Conservation (phyloP, 1,284 basidiomycete species). For the Earliella scabrosa region DNA sequence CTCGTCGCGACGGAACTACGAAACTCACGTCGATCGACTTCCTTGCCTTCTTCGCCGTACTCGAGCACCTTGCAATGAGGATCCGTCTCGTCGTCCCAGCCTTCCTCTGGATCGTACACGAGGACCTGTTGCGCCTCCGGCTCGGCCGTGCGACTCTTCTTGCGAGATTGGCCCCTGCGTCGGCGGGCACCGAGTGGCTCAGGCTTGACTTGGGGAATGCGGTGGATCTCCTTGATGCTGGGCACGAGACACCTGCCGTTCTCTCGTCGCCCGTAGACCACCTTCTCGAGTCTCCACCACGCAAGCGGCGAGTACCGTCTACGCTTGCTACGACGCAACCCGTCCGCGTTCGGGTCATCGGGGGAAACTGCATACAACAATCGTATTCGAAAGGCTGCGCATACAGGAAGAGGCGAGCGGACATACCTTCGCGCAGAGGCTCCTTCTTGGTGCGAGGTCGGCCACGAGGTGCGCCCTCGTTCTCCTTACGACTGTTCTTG, state of each 20-base stretch:
- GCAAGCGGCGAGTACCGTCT: conserved; percentile 80
- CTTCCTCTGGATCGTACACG: conserved; percentile 70
- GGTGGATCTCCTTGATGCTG: conserved; percentile 82
- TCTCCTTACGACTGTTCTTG: conserved; percentile 32
- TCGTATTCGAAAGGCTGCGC: not conserved
- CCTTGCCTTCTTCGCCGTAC: conserved; percentile 57
- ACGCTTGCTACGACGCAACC: conserved; percentile 78
- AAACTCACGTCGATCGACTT: conserved; percentile 72
- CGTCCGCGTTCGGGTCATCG: conserved; percentile 42
- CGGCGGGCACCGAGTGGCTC: conserved; percentile 55
- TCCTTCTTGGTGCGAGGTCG: conserved; percentile 29
- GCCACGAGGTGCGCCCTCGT: conserved; percentile 28
- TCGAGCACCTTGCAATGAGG: conserved; percentile 73
- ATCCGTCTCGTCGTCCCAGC: conserved; percentile 86
- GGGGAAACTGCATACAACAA: conserved; percentile 18
- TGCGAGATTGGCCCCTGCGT: conserved; percentile 46
- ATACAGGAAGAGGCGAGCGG: not conserved
- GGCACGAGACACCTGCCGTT: conserved; percentile 66
- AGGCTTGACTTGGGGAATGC: conserved; percentile 71
- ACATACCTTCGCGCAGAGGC: conserved; percentile 32
- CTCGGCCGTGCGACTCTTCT: conserved; percentile 46
- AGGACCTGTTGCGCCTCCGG: conserved; percentile 35
- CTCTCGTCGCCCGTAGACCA: conserved; percentile 75
- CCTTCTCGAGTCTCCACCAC: conserved; percentile 93
- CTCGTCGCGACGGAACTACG: too few relatives aligned